Evolutionary conservation across 768 basidiomycete genomes (phyloP).

Genomic region (Boletus pseudopeckii): DNA sequence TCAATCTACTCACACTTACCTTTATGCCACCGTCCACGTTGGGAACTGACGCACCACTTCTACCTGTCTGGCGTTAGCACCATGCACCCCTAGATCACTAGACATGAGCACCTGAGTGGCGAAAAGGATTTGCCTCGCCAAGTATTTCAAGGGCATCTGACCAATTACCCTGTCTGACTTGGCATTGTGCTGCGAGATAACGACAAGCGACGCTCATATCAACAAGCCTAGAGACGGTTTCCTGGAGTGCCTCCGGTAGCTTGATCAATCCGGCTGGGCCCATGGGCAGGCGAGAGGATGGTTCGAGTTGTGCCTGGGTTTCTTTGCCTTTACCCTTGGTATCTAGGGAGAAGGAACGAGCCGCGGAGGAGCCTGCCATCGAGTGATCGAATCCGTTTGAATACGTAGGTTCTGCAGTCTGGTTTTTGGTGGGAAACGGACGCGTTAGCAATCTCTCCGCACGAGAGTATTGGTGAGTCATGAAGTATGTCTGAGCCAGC

Average conservation of each 20-base stretch:
- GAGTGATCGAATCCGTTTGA: slow-evolving; percentile 22
- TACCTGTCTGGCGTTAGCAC: slow-evolving; percentile 36
- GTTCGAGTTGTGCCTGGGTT: slow-evolving; percentile 34
- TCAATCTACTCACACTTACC: slow-evolving; percentile 39
- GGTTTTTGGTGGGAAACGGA: slow-evolving; percentile 64
- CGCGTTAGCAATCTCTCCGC: slow-evolving; percentile 88
- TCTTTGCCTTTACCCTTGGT: slow-evolving; percentile 67
- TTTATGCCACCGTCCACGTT: slow-evolving; percentile 94
- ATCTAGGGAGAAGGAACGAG: slow-evolving; percentile 39
- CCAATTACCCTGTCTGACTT: slow-evolving; percentile 90
- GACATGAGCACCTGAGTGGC: slow-evolving; percentile 52
- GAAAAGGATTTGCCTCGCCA: slow-evolving; percentile 89
- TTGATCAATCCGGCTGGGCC: slow-evolving; percentile 71
- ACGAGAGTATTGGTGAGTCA: slow-evolving; percentile 92
- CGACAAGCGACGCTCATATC: slow-evolving; percentile 95
- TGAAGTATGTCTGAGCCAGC: slow-evolving; percentile 97
- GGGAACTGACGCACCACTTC: slow-evolving; percentile 67
- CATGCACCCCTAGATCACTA: neutral
- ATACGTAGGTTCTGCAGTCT: slow-evolving; percentile 35
- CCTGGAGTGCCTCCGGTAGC: slow-evolving; percentile 60
- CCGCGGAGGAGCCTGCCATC: slow-evolving; percentile 29
- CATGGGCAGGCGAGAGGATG: slow-evolving; percentile 60
- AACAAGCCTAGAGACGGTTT: slow-evolving; percentile 71
- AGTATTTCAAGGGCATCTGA: slow-evolving; percentile 88
- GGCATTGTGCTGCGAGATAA: slow-evolving; percentile 94